phyloP scores from a whole-genome alignment of 2,329 filamentous ascomycete species.

The Sordariomycetes sp. region DNA sequence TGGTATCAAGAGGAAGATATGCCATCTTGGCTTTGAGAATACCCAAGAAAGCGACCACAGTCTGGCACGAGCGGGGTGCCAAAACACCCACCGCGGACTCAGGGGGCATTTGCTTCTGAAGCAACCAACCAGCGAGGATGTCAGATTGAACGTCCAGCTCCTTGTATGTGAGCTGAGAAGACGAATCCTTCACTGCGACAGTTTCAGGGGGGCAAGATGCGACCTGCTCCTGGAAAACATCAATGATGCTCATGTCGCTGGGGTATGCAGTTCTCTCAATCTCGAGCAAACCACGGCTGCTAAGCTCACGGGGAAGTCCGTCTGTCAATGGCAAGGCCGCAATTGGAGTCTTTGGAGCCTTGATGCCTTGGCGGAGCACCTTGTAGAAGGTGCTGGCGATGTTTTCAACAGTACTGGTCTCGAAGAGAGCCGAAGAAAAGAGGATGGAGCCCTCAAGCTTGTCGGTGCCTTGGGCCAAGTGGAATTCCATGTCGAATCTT shows the following conservation, averaged over 20 bases:
- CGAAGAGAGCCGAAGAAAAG: slow-evolving; percentile 10
- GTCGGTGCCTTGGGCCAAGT: slow-evolving; percentile 8
- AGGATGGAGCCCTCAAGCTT: slow-evolving; percentile 5
- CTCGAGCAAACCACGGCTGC: no score
- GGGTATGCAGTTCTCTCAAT: no score
- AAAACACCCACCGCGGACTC: slow-evolving; percentile 12
- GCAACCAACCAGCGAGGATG: slow-evolving; percentile 10
- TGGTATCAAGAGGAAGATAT: slow-evolving; percentile 13
- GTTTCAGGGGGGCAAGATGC: slow-evolving; percentile 3
- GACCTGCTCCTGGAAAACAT: slow-evolving; percentile 12
- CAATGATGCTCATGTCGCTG: slow-evolving; percentile 11
- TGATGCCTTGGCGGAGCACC: slow-evolving; percentile 8
- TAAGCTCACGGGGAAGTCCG: no score
- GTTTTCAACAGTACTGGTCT: slow-evolving; percentile 7
- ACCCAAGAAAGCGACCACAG: slow-evolving; percentile 11
- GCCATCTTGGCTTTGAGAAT: slow-evolving; percentile 15
- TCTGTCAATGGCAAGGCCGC: slow-evolving; percentile 1
- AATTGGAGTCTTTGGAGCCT: slow-evolving; percentile 2
- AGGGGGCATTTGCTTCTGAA: neutral
- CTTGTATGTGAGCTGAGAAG: slow-evolving; percentile 10
- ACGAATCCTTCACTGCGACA: slow-evolving; percentile 9
- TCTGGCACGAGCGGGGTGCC: slow-evolving; percentile 12
- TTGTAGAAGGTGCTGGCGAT: slow-evolving; percentile 9
- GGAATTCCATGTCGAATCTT: slow-evolving; percentile 14
- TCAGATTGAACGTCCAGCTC: slow-evolving; percentile 12